Evolutionary conservation across 352 stramenopile genomes (phyloP).

Genomic region (Phytopythium helicoides): DNA sequence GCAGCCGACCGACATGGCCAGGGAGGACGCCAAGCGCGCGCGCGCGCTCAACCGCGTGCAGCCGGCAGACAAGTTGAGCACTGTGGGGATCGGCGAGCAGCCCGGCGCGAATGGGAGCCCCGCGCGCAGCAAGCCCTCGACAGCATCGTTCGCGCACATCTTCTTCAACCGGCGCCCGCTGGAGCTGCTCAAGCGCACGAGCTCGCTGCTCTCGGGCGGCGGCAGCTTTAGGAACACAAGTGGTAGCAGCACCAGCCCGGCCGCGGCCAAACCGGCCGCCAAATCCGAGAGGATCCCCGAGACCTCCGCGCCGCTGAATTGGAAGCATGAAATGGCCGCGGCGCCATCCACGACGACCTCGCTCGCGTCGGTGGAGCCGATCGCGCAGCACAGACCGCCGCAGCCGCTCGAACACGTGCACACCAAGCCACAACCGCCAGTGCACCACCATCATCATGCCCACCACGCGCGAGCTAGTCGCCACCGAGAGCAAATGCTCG

Average conservation of each 20-base stretch:
- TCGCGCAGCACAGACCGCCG: no score
- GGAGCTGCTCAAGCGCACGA: slow-evolving; percentile 36
- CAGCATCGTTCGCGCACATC: slow-evolving; percentile 25
- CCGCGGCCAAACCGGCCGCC: neutral
- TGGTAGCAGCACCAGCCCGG: neutral
- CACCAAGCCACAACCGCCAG: slow-evolving; percentile 5
- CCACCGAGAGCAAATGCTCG: slow-evolving; percentile 6
- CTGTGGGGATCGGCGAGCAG: slow-evolving; percentile 5
- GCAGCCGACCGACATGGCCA: neutral
- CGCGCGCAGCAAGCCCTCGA: slow-evolving; percentile 25
- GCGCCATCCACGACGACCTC: no score
- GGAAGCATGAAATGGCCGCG: no score
- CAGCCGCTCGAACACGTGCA: slow-evolving; percentile 20
- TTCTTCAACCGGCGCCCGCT: slow-evolving; percentile 49
- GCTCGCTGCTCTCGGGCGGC: slow-evolving; percentile 21
- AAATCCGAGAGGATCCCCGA: slow-evolving; percentile 26
- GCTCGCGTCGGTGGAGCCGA: no score
- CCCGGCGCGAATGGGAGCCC: slow-evolving; percentile 1
- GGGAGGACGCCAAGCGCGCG: slow-evolving; percentile 6
- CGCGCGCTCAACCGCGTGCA: neutral
- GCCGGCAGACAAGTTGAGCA: slow-evolving; percentile 5
- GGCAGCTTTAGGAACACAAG: neutral
- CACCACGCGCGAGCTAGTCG: slow-evolving; percentile 5
- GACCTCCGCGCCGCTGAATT: neutral
- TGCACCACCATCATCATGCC: slow-evolving; percentile 13